These are phyloP conservation scores for Chalciporus sp. DNA, from an alignment of 1,284 basidiomycete species.

Conservation along the genomic window DNA sequence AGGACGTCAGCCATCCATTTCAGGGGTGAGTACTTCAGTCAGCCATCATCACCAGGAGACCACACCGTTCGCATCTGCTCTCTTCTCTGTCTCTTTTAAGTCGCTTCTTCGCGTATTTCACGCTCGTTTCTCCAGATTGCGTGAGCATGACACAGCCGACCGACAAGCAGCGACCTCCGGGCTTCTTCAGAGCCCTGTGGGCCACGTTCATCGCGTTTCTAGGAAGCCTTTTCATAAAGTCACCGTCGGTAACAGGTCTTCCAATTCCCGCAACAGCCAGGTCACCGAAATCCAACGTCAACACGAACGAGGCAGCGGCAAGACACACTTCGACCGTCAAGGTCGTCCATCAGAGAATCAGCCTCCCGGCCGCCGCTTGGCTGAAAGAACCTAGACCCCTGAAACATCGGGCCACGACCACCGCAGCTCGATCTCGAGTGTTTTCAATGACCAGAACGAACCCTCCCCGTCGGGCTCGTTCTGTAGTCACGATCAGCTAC, in stretches of 20 bases:
- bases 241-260: constrained; percentile 9
- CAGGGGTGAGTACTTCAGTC: background rate
- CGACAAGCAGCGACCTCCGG: background rate
- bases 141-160: background rate
- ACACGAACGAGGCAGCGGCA: background rate
- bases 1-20: constrained; percentile 1
- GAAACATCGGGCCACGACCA: constrained; percentile 9
- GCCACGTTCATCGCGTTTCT: constrained; percentile 13
- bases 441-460: constrained; percentile 8
- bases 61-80: background rate
- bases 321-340: background rate
- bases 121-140: background rate
- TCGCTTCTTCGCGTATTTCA: background rate
- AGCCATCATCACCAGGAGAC: background rate
- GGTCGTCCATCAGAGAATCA: background rate
- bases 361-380: background rate
- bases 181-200: constrained; percentile 21
- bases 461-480: constrained; percentile 7
- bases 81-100: background rate
- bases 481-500: background rate
- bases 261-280: constrained; percentile 21
- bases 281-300: background rate
- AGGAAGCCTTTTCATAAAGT: constrained; percentile 10
- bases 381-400: constrained; percentile 13
- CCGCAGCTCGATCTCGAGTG: constrained; percentile 5